Conservation (phyloP, 257 asterid genomes). For the Cruciata laevipes region DNA sequence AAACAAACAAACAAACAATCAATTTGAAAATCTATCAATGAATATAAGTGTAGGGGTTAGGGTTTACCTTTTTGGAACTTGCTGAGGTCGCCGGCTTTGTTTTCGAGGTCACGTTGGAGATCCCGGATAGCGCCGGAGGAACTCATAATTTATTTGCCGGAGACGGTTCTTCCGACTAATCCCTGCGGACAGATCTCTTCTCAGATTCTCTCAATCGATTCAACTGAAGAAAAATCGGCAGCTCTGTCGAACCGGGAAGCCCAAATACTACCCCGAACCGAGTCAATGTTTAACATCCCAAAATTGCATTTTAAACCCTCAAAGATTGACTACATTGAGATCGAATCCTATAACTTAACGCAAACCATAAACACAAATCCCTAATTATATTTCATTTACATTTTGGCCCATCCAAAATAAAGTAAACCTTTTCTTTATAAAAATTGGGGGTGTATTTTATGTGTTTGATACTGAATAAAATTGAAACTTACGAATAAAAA, state of each 20-base stretch:
- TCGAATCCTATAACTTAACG: neutral
- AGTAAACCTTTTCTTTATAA: too few relatives aligned
- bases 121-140: slow-evolving; percentile 51
- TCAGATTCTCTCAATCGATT: neutral
- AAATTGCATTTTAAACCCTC: neutral
- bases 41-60: neutral
- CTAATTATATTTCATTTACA: too few relatives aligned
- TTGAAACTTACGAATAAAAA: too few relatives aligned
- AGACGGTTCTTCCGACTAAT: neutral
- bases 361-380: too few relatives aligned
- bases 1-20: neutral
- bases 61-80: slow-evolving; percentile 65
- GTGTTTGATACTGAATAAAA: too few relatives aligned
- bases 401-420: too few relatives aligned
- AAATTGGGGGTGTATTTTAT: too few relatives aligned
- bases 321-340: neutral
- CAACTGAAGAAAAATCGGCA: neutral
- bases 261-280: neutral
- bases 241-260: neutral
- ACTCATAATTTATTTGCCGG: slow-evolving; percentile 18
- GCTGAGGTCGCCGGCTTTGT: slow-evolving; percentile 77
- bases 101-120: slow-evolving; percentile 76
- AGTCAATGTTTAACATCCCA: neutral
- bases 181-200: neutral
- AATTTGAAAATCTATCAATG: neutral